Evolutionary conservation across 768 basidiomycete species (phyloP).

Genomic region (Mycena vitilis): DNA sequence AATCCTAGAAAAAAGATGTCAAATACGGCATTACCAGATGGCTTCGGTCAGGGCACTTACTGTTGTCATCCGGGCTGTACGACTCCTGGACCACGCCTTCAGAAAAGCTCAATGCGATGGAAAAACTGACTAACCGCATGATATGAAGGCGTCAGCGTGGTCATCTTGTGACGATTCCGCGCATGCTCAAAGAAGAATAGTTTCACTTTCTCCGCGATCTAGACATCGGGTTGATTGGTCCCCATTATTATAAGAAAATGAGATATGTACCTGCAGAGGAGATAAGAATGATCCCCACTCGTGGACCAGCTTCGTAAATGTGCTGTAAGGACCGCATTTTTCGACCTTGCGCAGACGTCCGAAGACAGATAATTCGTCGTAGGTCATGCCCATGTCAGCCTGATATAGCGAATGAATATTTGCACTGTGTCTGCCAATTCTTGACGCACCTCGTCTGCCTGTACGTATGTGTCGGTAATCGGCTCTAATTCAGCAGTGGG

Average conservation of each 20-base stretch:
- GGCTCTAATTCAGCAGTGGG: constrained; percentile 98
- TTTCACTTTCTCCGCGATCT: constrained; percentile 99
- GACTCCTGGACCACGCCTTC: constrained; percentile 71
- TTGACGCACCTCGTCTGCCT: constrained; percentile 88
- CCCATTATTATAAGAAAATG: neutral
- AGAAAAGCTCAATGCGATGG: constrained; percentile 11
- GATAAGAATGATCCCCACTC: constrained; percentile 93
- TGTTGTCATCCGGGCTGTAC: constrained; percentile 96
- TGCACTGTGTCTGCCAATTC: neutral
- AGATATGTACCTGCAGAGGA: constrained; percentile 74
- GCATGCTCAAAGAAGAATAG: constrained; percentile 97
- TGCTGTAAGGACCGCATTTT: constrained; percentile 98
- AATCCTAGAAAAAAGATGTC: constrained; percentile 67
- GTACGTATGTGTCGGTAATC: constrained; percentile 92
- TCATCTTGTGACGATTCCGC: constrained; percentile 98
- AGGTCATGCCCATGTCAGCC: constrained; percentile 99
- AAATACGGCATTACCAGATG: neutral
- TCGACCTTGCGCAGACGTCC: constrained; percentile 95
- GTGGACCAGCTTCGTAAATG: constrained; percentile 93
- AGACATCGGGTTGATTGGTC: constrained; percentile 17
- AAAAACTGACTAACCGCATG: constrained; percentile 76
- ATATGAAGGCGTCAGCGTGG: constrained; percentile 92
- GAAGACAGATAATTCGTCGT: constrained; percentile 94
- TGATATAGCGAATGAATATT: constrained; percentile 43
- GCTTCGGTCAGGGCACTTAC: constrained; percentile 57